Percentiles rank a stretch among this genome's conserved stretches.
Conservation (phyloP, 805 yeast genomes). For the Myxozyma udenii region DNA sequence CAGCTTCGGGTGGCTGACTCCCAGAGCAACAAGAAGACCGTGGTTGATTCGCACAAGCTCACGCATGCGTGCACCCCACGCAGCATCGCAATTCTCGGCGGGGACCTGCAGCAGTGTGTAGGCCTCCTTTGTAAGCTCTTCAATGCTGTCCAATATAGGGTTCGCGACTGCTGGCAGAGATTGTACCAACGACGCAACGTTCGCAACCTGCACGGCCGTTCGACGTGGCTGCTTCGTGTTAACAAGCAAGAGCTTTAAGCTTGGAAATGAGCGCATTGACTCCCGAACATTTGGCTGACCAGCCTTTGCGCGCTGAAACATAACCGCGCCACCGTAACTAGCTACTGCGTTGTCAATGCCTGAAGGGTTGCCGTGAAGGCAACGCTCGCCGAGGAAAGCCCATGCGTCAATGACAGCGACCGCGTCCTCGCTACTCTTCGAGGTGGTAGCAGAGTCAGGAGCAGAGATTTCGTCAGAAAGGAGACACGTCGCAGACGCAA, state of each 20-base stretch:
- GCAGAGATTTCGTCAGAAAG: slow-evolving; percentile 17
- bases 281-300: slow-evolving; percentile 21
- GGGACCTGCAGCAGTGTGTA: slow-evolving; percentile 52
- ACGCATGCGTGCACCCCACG: slow-evolving; percentile 41
- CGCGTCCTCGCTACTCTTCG: slow-evolving; percentile 35
- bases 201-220: slow-evolving; percentile 77
- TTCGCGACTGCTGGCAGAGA: slow-evolving; percentile 55
- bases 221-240: slow-evolving; percentile 85
- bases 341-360: slow-evolving; percentile 98
- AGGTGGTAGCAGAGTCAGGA: slow-evolving; percentile 8
- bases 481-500: slow-evolving; percentile 52
- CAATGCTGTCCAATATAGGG: slow-evolving; percentile 73
- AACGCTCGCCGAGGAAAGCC: slow-evolving; percentile 91
- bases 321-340: slow-evolving; percentile 91
- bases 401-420: slow-evolving; percentile 61
- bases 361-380: slow-evolving; percentile 94
- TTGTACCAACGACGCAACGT: slow-evolving; percentile 57
- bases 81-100: slow-evolving; percentile 35
- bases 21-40: slow-evolving; percentile 77
- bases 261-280: slow-evolving; percentile 54
- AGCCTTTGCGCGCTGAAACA: slow-evolving; percentile 59
- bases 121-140: slow-evolving; percentile 67
- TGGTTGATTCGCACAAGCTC: slow-evolving; percentile 79
- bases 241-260: slow-evolving; percentile 68
- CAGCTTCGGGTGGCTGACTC: slow-evolving; percentile 90